Evolutionary conservation across 192 early-diverging fungal species (phyloP), one percentile per base, ranked within the genome.

Genomic region (Coemansia erecta): DNA sequence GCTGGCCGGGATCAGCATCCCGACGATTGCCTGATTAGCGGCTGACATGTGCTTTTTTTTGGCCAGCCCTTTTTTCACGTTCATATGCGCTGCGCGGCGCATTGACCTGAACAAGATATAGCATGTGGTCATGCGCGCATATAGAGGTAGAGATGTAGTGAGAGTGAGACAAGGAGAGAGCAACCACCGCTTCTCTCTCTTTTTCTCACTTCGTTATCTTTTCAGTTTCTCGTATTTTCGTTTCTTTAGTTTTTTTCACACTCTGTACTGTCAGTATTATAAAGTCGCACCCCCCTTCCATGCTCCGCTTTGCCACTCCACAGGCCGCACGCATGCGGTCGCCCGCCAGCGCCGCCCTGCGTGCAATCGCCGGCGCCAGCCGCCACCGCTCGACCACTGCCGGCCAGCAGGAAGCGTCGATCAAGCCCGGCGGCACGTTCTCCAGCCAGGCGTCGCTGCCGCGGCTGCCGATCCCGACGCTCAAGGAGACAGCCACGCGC

Each of bases 391-490:
- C 53, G 8, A 55, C 53, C 53, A 46, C 23, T 24, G 45, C 26
- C 24, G 9, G 28, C 28, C 28, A 31, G 28, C 4, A 31, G 3
- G 47, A 1, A 7, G 3, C n/a, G 9, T 22, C 47, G 47, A 7
- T 19, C 47, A 26, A 22, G 0, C 17, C 22, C 35, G 21, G 41
- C 39, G 53, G 37, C 14, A 88, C 88, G 4, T 92, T 92, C 64
- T 70, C 75, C 8, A 87, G 87, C 65, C 89, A 94, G 70, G 52
- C 44, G 39, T 64, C 58, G 53, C 63, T 98, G 18, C 92, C 93
- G 5, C 84, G 90, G 3, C 84, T 96, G 15, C 94, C 96, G 2
- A 83, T 98, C 51, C 96, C 94, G 9, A 64, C 86, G 11, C 79
- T 98, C 11, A 68, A 89, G 15, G 89, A 84, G 51, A 93, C 92